Base-by-base conservation (phyloP, 306 rosid genomes). In the Prunus davidiana region DNA sequence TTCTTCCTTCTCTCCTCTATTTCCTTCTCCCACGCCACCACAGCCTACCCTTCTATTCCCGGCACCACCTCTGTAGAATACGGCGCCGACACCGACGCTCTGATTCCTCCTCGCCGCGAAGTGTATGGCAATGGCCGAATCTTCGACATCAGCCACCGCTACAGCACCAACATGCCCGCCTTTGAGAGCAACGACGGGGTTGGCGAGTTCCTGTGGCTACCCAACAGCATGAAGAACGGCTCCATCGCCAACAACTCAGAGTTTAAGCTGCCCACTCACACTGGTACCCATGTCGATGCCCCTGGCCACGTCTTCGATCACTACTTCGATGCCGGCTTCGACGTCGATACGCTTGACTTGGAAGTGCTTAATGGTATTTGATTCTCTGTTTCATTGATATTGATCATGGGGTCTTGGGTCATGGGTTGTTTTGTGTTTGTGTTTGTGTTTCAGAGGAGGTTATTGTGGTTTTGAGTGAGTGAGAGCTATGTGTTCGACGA, bases 241-340 rank as follows among this genome's bases (percentile, higher is more conserved):
- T 91, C 97, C 3, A 46, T 52, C 67, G 84, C 96, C 30, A 94
- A 91, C 73, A 41, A 8, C 78, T 94, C 97, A 0, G 82, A 60
- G 54, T 22, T 94, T 60, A 89, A 86, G 91, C 85, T 91, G 0
- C 90, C 91, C 22, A 64, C 69, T 76, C 98, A 93, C 85, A 87
- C 91, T 2, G 98, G 98, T 24, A 93, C 97, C 12, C 98, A 93
- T 54, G 96, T 93, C 43, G 97, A 91, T 58, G 83, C 97, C 47
- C 96, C 97, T 0, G 81, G 97, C 4, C 98, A 93, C 83, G 82
- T 91, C 67, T 85, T 78, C 80, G 97, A 93, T 62, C 85, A 87
- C 80, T 91, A 93, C 86, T 86, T 76, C 38, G 97, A 94, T 56
- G 93, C 94, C 2, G 95, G 98, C 41, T 94, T 94, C 80, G 96